Base-by-base conservation (phyloP, 2,329 filamentous ascomycete genomes). In the Ilyonectria destructans region DNA sequence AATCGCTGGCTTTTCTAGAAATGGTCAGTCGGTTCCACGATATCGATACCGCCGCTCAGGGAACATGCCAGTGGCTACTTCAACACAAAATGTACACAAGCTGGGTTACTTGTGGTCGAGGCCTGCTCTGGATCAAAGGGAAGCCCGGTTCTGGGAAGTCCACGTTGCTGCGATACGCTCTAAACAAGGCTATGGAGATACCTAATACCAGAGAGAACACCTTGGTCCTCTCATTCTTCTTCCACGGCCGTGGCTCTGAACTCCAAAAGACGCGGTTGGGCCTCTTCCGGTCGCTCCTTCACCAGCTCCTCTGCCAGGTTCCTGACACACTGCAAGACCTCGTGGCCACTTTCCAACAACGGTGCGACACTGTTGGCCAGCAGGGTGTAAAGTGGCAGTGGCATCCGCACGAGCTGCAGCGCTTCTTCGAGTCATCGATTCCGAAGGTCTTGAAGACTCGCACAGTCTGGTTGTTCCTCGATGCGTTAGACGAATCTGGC, bases 401-500 rank as follows among this genome's bases (percentile, higher is more conserved):
- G 79, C 58, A 76, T 19, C n/a, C 55, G 1, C 13, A 40, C 0
- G 75, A 80, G 15, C 33, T 82, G 12, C 63, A 52, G 21, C 2
- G 26, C 0, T 65, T 73, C 19, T 68, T 81, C 10, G 6, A 62
- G 26, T 59, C 21, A 3, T 70, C 71, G 0, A 54, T 82, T 33
- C 29, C 21, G 2, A 71, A 67, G 8, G 21, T 78, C 4, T 21
- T 79, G 2, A 17, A 72, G 5, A 55, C 3, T 12, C 74, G 52
- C 0, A 40, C 70, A 10, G 52, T 81, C 4, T 75, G 67, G 61
- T 19, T 82, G 2, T 79, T 81, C 35, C 54, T 82, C n/a, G 81
- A 82, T 23, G 80, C 80, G 0, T 55, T 82, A 1, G 80, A 82
- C 63, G 80, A 82, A 63, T 73, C 73, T 46, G 79, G 78, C 13